Evolutionary conservation across 352 stramenopile species (phyloP), one percentile per base, ranked within the genome.

Genomic region (Phytophthora rubi): DNA sequence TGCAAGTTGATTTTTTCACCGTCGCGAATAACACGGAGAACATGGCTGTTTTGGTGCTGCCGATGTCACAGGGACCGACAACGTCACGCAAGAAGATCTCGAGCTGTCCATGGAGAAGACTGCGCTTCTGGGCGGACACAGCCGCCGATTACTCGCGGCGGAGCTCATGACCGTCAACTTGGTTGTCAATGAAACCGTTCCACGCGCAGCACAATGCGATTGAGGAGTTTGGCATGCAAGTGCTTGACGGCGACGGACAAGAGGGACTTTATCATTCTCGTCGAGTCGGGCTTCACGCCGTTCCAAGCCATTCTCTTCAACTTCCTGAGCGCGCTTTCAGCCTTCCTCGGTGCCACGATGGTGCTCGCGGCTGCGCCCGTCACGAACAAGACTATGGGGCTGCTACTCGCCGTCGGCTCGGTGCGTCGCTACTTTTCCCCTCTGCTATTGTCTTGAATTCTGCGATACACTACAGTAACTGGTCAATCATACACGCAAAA

Each of bases 241-340:
- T 78, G 39, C 23, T 72, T 13, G 60, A 80, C 68, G 30, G 39
- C 53, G 53, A 70, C 30, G 60, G 30, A 21, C 53, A 60, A 58
- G 47, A 71, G 28, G 37, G 90, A 97, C 71, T 98, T 92, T 57
- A 88, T 96, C 57, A 79, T 97, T 44, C 80, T 98, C 35, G 81
- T 91, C 16, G 82, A 87, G 23, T 81, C 86, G 21, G 86, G 87
- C 6, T 82, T 97, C 28, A 80, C 79, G 6, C 71, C 76, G 15
- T 74, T 82, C 60, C 77, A 85, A 59, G 92, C 92, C 3, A 65
- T 90, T 30, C 12, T 89, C n/a, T 78, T 95, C 30, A 98, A 98
- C 67, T 96, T 98, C 70, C 23, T 90, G 3, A 89, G 79, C 44
- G 89, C 90, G 16, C 66, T 96, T 1, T 90, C 85, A 1, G 82